Evolutionary conservation across 106 monocot genomes (phyloP), one percentile per base, ranked within the genome.

Genomic region (Triglochin maritima): DNA sequence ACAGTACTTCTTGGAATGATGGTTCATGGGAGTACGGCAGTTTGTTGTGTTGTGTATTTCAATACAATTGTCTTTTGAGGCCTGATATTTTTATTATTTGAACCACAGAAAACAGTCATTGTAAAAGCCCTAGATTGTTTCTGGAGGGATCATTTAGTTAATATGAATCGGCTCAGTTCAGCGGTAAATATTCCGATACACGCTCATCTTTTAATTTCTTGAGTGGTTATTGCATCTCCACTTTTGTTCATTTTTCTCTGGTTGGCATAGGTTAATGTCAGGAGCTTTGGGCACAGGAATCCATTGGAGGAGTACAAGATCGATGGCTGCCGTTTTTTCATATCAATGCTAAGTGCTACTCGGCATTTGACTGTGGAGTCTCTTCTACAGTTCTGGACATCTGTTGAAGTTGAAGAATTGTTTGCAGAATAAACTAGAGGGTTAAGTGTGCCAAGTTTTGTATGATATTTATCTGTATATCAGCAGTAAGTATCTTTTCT

Each of bases 261-360:
- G 7, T 14, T 49, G 60, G 48, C 17, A 17, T 76, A 98, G 98
- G 98, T 98, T 55, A 98, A 98, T 69, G 91, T 98, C 15, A 80
- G 98, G 77, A 98, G 98, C 72, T 98, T 98, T 77, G 98, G 98
- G 12, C 98, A 92, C 41, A 84, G 98, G 79, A 88, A 98, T 79
- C 98, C 98, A 48, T 78, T 98, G 4, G 98, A 98, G 77, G 98
- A 98, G 63, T 98, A 98, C 84, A 98, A 98, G 69, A 98, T 98
- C 77, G 98, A 98, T 74, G 98, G 98, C 4, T 98, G 98, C 69
- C 83, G 90, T 52, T 98, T 98, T 74, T 98, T 98, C 79, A 98
- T 98, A 60, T 98, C 98, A 55, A 98, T 98, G 98, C 88, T 98
- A 29, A 86, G 91, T 74, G 91, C 98, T 60, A 98, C 88, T 43